Evolutionary conservation across 805 yeast species (phyloP).

Genomic region (Pichia manshurica): DNA sequence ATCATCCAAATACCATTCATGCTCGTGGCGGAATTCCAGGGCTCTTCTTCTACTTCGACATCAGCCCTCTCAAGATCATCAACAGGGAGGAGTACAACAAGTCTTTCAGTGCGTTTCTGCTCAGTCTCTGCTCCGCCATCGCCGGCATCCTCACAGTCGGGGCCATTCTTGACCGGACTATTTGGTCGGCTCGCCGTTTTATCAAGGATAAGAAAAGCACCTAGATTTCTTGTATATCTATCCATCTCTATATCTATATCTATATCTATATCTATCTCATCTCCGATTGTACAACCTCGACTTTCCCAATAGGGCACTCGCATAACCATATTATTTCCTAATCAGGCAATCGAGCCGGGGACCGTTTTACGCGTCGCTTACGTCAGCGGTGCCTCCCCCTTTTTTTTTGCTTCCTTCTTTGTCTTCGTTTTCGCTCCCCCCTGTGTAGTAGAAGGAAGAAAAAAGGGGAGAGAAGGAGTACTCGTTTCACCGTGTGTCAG

Average conservation of each 20-base stretch:
- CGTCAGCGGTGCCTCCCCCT: neutral
- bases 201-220: slow-evolving; percentile 59
- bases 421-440: neutral
- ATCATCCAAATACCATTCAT: slow-evolving; percentile 81
- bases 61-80: slow-evolving; percentile 87
- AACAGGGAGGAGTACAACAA: slow-evolving; percentile 70
- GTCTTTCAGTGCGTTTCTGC: slow-evolving; percentile 75
- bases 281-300: no score
- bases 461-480: no score
- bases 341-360: neutral
- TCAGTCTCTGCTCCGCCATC: slow-evolving; percentile 79
- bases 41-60: slow-evolving; percentile 79
- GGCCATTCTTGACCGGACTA: slow-evolving; percentile 77
- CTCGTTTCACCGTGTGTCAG: no score
- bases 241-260: no score
- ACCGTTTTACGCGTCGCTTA: slow-evolving; percentile 3
- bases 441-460: no score
- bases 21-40: slow-evolving; percentile 90
- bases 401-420: neutral
- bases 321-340: no score
- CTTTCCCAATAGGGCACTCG: neutral
- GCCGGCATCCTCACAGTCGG: slow-evolving; percentile 95
- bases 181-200: slow-evolving; percentile 83
- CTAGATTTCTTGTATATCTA: slow-evolving; percentile 5
- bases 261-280: no score